Evolutionary conservation across 257 asterid genomes (phyloP).

Genomic region (Handroanthus guayacan): DNA sequence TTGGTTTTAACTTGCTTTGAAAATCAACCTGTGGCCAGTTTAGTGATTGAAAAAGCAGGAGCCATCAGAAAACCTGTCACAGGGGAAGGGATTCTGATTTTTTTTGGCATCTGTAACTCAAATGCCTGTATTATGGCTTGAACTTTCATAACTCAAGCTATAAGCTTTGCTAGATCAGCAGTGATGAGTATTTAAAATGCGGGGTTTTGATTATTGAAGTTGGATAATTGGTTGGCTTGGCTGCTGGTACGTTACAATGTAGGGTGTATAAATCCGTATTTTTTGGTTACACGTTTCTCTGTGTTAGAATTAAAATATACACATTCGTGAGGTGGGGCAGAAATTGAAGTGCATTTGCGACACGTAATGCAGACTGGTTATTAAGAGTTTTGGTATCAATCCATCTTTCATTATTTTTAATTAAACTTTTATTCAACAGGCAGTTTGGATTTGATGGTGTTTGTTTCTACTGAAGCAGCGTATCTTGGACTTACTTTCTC

Average conservation of each 20-base stretch:
- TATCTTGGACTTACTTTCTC: slow-evolving; percentile 11
- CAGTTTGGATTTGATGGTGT: slow-evolving; percentile 27
- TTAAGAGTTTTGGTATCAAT: not conserved
- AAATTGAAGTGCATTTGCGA: not conserved
- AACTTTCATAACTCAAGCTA: not conserved
- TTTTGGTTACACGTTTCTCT: not conserved
- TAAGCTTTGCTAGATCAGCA: slow-evolving; percentile 15
- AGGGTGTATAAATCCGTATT: not conserved
- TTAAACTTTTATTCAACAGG: slow-evolving; percentile 31
- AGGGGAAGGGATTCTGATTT: not conserved
- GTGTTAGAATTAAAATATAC: not conserved
- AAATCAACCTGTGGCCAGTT: not conserved
- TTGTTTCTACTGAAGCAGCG: slow-evolving; percentile 24
- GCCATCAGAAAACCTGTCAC: not conserved
- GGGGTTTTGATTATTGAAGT: not conserved
- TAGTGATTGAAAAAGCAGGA: not conserved
- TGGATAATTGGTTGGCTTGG: not conserved
- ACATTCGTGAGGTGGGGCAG: not conserved
- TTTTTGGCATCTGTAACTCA: not conserved
- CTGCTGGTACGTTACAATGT: not conserved
- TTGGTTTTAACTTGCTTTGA: slow-evolving; percentile 7
- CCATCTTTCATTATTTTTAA: not conserved
- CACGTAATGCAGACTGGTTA: not conserved
- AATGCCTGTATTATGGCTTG: not conserved
- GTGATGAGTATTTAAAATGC: not conserved